Conservation (phyloP, 2,329 filamentous ascomycete species). For the Neopestalotiopsis sp. region DNA sequence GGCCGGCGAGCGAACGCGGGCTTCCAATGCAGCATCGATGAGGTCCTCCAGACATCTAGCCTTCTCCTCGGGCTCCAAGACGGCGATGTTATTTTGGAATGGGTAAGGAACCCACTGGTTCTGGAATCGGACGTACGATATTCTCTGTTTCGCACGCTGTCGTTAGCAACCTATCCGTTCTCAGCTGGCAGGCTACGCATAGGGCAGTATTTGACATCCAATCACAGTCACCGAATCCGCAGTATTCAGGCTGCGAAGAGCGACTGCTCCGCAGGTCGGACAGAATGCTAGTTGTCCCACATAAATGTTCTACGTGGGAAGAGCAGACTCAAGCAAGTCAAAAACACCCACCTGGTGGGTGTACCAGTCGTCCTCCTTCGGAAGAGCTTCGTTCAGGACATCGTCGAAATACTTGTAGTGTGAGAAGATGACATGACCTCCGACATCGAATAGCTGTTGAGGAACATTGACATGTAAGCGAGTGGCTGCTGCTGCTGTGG, state of each 20-base stretch:
- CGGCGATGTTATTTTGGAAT: constrained; percentile 99
- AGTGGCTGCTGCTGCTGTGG: too few relatives aligned
- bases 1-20: constrained; percentile 74
- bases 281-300: too few relatives aligned
- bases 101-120: constrained; percentile 96
- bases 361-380: constrained; percentile 94
- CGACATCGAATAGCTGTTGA: constrained; percentile 90
- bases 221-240: too few relatives aligned
- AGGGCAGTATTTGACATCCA: too few relatives aligned
- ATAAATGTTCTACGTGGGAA: too few relatives aligned
- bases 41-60: constrained; percentile 92
- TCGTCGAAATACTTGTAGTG: constrained; percentile 99
- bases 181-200: too few relatives aligned
- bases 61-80: constrained; percentile 88
- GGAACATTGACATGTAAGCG: too few relatives aligned
- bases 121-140: constrained; percentile 89
- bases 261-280: too few relatives aligned
- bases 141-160: too few relatives aligned
- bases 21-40: constrained; percentile 90
- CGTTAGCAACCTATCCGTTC: too few relatives aligned
- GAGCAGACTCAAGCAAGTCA: neutral
- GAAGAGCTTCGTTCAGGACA: constrained; percentile 94
- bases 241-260: too few relatives aligned
- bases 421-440: constrained; percentile 98
- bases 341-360: constrained; percentile 92